A percentile compares a stretch with the other conserved stretches of the same genome.
Conservation (phyloP, 306 rosid genomes). For the Cicer bijugum region DNA sequence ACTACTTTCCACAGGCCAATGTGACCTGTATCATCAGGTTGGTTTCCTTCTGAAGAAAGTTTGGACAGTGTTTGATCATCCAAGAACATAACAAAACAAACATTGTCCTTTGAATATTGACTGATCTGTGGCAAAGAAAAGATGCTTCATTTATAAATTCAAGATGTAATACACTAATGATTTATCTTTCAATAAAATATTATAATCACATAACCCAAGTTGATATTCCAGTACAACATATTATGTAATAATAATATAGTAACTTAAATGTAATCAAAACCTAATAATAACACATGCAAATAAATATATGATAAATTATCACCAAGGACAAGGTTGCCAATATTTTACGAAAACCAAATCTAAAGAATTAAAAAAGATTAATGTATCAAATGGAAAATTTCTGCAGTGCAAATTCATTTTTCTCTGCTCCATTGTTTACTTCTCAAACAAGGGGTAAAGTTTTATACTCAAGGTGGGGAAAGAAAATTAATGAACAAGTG, state of each 20-base stretch:
- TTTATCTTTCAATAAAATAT: constrained; percentile 28
- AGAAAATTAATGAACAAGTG: no score
- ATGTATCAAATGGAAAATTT: constrained; percentile 25
- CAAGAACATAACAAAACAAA: constrained; percentile 90
- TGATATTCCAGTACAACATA: constrained; percentile 31
- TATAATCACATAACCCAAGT: constrained; percentile 28
- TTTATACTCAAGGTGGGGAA: no score
- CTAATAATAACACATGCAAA: constrained; percentile 3
- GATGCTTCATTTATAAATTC: constrained; percentile 26
- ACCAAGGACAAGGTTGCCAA: constrained; percentile 27
- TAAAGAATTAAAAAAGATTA: not conserved
- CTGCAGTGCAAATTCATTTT: constrained; percentile 25
- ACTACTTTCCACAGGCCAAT: constrained; percentile 85
- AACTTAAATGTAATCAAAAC: constrained; percentile 18
- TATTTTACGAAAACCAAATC: constrained; percentile 33
- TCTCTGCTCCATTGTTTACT: constrained; percentile 18
- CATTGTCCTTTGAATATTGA: constrained; percentile 77
- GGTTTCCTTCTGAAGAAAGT: constrained; percentile 71
- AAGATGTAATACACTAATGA: constrained; percentile 5
- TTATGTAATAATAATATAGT: constrained; percentile 14
- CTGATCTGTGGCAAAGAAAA: constrained; percentile 72
- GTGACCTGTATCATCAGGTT: constrained; percentile 70
- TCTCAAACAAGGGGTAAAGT: not conserved
- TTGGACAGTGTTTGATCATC: constrained; percentile 75
- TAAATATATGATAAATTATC: constrained; percentile 24